phyloP scores from a whole-genome alignment of 2,329 filamentous ascomycete genomes.

The Trichoderma sp. region DNA sequence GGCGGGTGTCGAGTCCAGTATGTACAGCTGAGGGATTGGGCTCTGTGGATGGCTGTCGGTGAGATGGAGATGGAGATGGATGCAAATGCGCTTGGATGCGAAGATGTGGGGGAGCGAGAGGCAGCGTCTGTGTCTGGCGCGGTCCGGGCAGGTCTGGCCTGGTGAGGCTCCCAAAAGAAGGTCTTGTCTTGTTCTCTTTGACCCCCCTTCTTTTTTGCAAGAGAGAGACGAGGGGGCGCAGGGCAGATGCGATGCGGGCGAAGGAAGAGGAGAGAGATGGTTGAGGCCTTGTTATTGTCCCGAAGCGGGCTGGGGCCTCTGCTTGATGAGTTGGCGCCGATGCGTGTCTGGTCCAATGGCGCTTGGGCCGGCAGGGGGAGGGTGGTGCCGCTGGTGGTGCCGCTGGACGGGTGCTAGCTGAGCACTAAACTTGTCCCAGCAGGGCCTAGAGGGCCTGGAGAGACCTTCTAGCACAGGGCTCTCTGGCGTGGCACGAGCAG shows the following conservation, averaged over 20 bases:
- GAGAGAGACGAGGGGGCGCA: conserved; percentile 1
- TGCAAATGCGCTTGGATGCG: conserved; percentile 1
- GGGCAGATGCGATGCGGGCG: conserved; percentile 12
- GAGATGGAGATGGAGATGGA: conserved; percentile 3
- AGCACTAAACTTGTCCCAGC: background rate
- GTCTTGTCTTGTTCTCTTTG: background rate
- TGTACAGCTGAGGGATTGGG: conserved; percentile 13
- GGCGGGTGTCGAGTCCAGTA: conserved; percentile 4
- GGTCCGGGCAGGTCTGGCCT: background rate
- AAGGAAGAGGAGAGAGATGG: background rate
- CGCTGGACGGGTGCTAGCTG: conserved; percentile 22
- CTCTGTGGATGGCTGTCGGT: conserved; percentile 7
- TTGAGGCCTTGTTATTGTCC: conserved; percentile 38
- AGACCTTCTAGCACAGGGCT: background rate
- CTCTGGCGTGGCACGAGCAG: background rate
- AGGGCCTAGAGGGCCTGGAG: background rate
- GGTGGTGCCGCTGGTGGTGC: conserved; percentile 25
- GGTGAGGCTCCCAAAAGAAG: background rate
- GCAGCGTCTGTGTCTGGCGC: background rate
- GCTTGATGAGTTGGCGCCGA: conserved; percentile 44
- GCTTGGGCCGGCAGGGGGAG: conserved; percentile 32
- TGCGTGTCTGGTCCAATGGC: conserved; percentile 38
- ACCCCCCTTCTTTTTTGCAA: background rate
- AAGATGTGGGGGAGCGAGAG: background rate
- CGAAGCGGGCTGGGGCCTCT: conserved; percentile 29